Base-by-base conservation (phyloP, 73 alveolate genomes). In the Blepharisma japonicum region DNA sequence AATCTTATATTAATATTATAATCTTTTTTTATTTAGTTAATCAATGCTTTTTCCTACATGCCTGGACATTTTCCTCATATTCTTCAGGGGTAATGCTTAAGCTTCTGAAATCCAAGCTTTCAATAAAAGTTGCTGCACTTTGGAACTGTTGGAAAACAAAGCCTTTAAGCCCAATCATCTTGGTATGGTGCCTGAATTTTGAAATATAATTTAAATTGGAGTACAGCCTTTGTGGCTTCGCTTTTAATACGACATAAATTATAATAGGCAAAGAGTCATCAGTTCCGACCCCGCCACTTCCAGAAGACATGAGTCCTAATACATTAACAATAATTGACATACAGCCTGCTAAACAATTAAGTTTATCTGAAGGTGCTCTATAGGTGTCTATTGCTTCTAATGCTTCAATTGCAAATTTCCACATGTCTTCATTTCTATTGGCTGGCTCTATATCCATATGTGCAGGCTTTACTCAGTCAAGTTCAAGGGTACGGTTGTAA, bases 221-320 rank as follows among this genome's bases (percentile, higher is more conserved):
- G 66, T 70, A 25, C 23, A 70, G 66, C 27, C 66, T 25, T 47
- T 11, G 11, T n/a, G 56, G 56, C 45, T 70, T 23, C n/a, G 68
- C 66, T 70, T 45, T 39, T 23, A 70, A 14, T 18, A 70, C 39
- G 32, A 70, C 61, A 47, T 70, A 70, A 70, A 70, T 70, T 38
- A 70, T 18, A 18, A 70, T 38, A n/a, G 80, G 80, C 61, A 70
- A 70, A 45, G 55, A 14, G 66, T 70, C 80, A 70, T 70, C 80
- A 47, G 80, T 70, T 0, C 80, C 80, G 0, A 47, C 80, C 46
- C 68, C 80, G 21, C 77, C 21, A 9, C 66, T 45, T 39, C 46
- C 18, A n/a, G 18, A 9, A 45, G 32, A 9, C 80, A 45, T 70
- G 14, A 70, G 39, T 9, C 66, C 46, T 14, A 70, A 45, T 9